Evolutionary conservation across 2,329 filamentous ascomycete species (phyloP), one percentile per base, ranked within the genome.

Genomic region (Xylaria sp.): DNA sequence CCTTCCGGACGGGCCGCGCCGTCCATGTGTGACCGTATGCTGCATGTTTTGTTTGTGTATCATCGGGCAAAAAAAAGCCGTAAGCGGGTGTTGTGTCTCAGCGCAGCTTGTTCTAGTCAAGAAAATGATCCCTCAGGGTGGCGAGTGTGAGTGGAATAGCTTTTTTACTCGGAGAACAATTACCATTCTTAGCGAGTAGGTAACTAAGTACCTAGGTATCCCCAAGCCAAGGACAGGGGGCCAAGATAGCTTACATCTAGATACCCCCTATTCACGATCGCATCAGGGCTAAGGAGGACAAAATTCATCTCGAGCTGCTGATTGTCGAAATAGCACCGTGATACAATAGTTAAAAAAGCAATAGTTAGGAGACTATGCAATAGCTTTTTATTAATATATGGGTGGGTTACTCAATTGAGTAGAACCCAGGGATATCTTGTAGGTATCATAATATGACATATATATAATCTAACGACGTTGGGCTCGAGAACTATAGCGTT

Each of bases 371-470:
- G 47, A 51, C 51, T 47, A 49, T 51, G 17, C 25, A 53, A 40
- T 56, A 31, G 31, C 27, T 40, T 62, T 58, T 58, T 51, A 58
- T 55, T 60, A 52, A 23, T 62, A 62, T 62, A 37, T 54, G 37
- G 31, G n/a, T 33, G 51, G 60, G 49, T 23, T 37, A 19, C 60
- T 58, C 54, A 44, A 43, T 49, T 10, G 49, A 62, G 54, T 23
- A 1, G 23, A 49, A 51, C 54, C 59, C 60, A 37, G 41, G 58
- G 49, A 62, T 62, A 58, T 60, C 41, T 58, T 51, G 29, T 23
- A 56, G 37, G 62, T 57, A 62, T 60, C 58, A 60, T 55, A 60
- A 58, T 54, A 55, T 52, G 33, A 62, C 54, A 33, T 56, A 49
- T 51, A 59, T 60, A 59, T 59, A 62, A 48, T 59, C 55, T 58